These are phyloP conservation scores for Rhodotorula sp. DNA, from an alignment of 1,284 basidiomycete genomes.

Conservation along the genomic window DNA sequence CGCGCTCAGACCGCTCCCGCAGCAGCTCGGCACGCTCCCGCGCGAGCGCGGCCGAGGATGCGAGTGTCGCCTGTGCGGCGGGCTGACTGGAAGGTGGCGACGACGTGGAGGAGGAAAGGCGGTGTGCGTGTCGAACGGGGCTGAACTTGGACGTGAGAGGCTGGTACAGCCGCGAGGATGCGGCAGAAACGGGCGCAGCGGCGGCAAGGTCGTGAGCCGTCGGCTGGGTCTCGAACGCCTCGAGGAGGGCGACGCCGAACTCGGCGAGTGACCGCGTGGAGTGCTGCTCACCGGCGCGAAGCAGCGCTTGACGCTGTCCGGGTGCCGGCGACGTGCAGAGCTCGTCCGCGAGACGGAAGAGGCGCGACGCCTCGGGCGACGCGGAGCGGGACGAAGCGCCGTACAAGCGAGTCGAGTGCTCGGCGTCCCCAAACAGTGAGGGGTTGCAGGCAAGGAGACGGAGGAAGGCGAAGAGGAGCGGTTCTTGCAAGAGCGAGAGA, in stretches of 20 bases:
- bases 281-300: not conserved
- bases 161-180: not conserved
- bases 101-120: not conserved
- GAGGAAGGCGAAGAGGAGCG: constrained; percentile 18
- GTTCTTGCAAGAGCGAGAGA: constrained; percentile 5
- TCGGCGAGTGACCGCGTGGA: not conserved
- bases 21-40: constrained; percentile 8
- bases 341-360: not conserved
- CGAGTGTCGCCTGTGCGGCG: not conserved
- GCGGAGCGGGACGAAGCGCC: not conserved
- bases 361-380: not conserved
- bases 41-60: not conserved
- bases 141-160: not conserved
- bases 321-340: not conserved
- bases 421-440: not conserved
- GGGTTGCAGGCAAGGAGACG: constrained; percentile 11
- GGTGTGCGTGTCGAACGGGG: not conserved
- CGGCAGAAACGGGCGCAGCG: not conserved
- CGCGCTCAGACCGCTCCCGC: constrained; percentile 10
- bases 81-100: not conserved
- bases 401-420: not conserved
- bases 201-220: not conserved
- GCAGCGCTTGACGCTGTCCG: not conserved
- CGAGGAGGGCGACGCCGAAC: not conserved
- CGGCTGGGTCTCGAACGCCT: not conserved